A percentile compares a stretch with the other conserved stretches of the same genome.
phyloP scores from a whole-genome alignment of 257 asterid genomes.

The Solanum gracilifrons region DNA sequence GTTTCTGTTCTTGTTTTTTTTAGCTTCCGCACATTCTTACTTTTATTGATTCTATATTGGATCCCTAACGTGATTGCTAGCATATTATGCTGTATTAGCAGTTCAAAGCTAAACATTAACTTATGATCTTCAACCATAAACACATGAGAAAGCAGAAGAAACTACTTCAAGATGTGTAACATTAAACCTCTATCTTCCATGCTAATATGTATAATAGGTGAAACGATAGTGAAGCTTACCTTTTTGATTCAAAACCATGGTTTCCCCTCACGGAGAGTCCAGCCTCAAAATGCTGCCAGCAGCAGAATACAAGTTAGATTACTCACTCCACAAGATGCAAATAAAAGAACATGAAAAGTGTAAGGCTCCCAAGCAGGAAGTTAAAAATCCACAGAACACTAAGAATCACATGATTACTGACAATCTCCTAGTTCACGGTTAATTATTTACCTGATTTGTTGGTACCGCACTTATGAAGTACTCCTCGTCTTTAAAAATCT shows the following conservation, averaged over 20 bases:
- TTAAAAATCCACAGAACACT: background rate
- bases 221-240: constrained; percentile 20
- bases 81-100: background rate
- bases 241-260: constrained; percentile 64
- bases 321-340: background rate
- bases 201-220: background rate
- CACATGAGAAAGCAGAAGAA: background rate
- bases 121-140: background rate
- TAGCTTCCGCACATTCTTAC: background rate
- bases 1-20: background rate
- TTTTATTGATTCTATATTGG: background rate
- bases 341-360: background rate
- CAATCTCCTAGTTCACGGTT: background rate
- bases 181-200: background rate
- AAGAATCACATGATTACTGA: background rate
- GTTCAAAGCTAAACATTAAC: background rate
- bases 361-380: background rate
- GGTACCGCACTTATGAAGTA: constrained; percentile 89
- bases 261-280: constrained; percentile 70
- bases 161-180: background rate
- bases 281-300: constrained; percentile 90
- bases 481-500: constrained; percentile 82
- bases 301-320: background rate
- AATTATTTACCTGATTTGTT: constrained; percentile 55
- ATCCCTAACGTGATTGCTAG: background rate